Conservation (phyloP, 495 filamentous ascomycete species). For the Neurospora africana region DNA sequence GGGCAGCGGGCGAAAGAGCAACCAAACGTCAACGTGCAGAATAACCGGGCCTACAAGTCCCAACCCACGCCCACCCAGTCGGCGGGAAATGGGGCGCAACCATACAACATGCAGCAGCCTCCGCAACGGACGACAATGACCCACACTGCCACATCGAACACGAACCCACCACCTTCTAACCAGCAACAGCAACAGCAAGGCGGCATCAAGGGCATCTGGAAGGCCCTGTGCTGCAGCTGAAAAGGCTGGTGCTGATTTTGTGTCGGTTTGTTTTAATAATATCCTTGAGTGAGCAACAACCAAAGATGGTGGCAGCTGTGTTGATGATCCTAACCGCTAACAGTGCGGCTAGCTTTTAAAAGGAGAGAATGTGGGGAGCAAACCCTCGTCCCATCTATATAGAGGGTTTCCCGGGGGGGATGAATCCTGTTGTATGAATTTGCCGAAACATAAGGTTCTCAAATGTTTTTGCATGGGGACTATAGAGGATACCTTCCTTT, state of each 20-base stretch:
- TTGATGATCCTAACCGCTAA: neutral
- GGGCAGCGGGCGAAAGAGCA: conserved; percentile 76
- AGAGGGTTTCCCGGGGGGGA: conserved; percentile 11
- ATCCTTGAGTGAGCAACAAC: conserved; percentile 8
- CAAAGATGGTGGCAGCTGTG: neutral
- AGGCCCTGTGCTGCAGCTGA: conserved; percentile 72
- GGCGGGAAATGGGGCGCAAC: neutral
- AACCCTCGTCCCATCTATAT: conserved; percentile 8
- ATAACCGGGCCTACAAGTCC: neutral
- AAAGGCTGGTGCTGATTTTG: conserved; percentile 12
- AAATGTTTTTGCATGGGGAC: conserved; percentile 21
- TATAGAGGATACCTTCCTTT: conserved; percentile 22
- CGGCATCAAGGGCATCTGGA: conserved; percentile 67
- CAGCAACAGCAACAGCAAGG: conserved; percentile 37
- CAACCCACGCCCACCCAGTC: neutral
- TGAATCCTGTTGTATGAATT: conserved; percentile 19
- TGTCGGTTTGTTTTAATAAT: conserved; percentile 1
- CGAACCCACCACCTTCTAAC: conserved; percentile 26
- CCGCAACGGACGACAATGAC: conserved; percentile 49
- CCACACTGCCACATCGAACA: conserved; percentile 42
- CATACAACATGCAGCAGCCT: conserved; percentile 68
- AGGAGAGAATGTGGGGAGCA: neutral
- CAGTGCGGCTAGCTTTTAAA: neutral
- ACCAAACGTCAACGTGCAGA: conserved; percentile 55
- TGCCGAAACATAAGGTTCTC: conserved; percentile 15